phyloP scores from a whole-genome alignment of 2,329 filamentous ascomycete species.

The Xylaria sp. region DNA sequence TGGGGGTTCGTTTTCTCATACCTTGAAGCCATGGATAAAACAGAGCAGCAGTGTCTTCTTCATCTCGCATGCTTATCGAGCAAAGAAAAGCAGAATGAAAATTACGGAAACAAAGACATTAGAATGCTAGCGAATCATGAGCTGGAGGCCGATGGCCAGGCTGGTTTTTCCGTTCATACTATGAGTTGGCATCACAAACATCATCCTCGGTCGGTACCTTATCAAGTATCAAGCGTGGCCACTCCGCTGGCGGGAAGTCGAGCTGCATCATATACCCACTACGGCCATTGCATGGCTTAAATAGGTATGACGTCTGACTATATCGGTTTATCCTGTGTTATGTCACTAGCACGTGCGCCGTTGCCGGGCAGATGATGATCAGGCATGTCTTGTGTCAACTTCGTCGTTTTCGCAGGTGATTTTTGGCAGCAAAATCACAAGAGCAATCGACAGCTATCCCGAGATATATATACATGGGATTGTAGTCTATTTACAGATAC shows the following conservation, averaged over 20 bases:
- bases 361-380: too few species aligned
- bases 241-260: neutral
- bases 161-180: too few species aligned
- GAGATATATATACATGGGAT: neutral
- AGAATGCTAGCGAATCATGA: neutral
- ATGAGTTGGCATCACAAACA: too few species aligned
- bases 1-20: slow-evolving; percentile 11
- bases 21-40: slow-evolving; percentile 86
- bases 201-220: too few species aligned
- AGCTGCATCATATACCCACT: neutral
- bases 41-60: slow-evolving; percentile 76
- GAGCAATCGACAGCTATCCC: neutral
- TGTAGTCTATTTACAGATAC: too few species aligned
- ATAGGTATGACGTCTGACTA: neutral
- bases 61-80: slow-evolving; percentile 44
- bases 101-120: slow-evolving; percentile 2
- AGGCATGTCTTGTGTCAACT: too few species aligned
- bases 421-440: neutral
- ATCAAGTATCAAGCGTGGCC: too few species aligned
- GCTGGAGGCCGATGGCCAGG: neutral
- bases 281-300: neutral
- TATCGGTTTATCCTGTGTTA: neutral
- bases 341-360: neutral
- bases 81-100: slow-evolving; percentile 4
- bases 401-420: neutral